A percentile compares a stretch with the other conserved stretches of the same genome.
These are phyloP conservation scores for Combretum micranthum DNA, from an alignment of 345 rosid genomes.

Conservation along the genomic window DNA sequence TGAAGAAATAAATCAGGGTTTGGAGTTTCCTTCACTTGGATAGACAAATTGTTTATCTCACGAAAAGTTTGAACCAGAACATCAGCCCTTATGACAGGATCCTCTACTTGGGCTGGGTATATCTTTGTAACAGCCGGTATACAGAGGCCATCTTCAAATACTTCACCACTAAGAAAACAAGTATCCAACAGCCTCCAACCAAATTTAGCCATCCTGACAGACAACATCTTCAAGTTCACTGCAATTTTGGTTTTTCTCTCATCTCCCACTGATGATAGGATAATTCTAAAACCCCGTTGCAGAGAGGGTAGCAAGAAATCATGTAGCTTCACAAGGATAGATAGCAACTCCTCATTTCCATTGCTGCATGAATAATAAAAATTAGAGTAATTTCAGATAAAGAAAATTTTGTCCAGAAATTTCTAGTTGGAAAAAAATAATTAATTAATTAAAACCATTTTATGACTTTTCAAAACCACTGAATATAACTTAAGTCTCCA, in stretches of 20 bases:
- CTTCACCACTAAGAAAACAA: conserved; percentile 61
- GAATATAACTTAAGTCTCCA: no score
- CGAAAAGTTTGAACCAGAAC: conserved; percentile 69
- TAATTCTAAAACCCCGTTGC: conserved; percentile 46
- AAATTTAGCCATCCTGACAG: conserved; percentile 51
- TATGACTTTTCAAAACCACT: no score
- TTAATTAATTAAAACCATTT: no score
- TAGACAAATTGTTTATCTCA: conserved; percentile 61
- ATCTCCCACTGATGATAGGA: conserved; percentile 38
- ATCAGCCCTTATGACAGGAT: conserved; percentile 82
- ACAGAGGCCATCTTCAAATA: conserved; percentile 31
- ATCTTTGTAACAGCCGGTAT: conserved; percentile 57
- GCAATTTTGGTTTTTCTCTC: conserved; percentile 36
- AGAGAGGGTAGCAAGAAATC: conserved; percentile 83
- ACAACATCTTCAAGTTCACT: conserved; percentile 64
- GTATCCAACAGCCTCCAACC: conserved; percentile 74
- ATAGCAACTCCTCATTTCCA: conserved; percentile 75
- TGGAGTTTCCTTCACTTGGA: conserved; percentile 41
- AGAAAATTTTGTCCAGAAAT: no score
- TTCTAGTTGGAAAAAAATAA: no score
- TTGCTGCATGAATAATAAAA: conserved; percentile 36
- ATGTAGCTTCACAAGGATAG: conserved; percentile 59
- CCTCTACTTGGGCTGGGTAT: conserved; percentile 83
- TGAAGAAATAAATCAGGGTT: conserved; percentile 43
- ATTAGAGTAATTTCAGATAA: no score